Evolutionary conservation across 306 rosid species (phyloP).

Genomic region (Cucurbita maxima): DNA sequence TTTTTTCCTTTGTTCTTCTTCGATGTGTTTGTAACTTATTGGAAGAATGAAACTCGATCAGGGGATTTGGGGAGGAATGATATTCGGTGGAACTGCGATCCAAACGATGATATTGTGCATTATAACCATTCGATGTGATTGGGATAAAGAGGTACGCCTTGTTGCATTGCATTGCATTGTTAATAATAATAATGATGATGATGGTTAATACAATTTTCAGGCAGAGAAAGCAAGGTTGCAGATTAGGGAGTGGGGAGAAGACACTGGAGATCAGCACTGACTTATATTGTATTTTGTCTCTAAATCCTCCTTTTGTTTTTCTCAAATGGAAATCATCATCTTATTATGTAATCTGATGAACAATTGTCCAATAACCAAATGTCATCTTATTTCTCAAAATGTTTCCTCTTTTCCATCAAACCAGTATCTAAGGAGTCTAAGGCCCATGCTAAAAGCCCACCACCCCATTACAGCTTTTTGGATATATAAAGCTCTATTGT

Average conservation of each 20-base stretch:
- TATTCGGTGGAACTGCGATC: slow-evolving; percentile 47
- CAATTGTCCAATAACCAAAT: no score
- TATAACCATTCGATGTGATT: slow-evolving; percentile 43
- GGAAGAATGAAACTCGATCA: neutral
- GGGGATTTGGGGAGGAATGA: slow-evolving; percentile 67
- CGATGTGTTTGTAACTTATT: neutral
- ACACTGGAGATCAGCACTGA: neutral
- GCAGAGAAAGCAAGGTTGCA: slow-evolving; percentile 37
- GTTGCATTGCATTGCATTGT: no score
- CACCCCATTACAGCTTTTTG: no score
- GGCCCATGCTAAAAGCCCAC: no score
- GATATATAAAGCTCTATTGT: no score
- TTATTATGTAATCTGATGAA: no score
- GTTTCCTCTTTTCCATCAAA: no score
- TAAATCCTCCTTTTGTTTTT: neutral
- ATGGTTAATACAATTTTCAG: slow-evolving; percentile 14
- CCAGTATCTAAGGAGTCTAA: no score
- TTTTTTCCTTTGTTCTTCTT: no score
- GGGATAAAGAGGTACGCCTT: slow-evolving; percentile 38
- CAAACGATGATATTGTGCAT: slow-evolving; percentile 40
- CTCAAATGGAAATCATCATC: neutral
- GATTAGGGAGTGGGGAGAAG: slow-evolving; percentile 24
- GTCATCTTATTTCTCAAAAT: no score
- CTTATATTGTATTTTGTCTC: neutral
- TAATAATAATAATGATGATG: no score